Evolutionary conservation across 2,329 filamentous ascomycete species (phyloP), one percentile per base, ranked within the genome.

Genomic region (Colletotrichum phormii): DNA sequence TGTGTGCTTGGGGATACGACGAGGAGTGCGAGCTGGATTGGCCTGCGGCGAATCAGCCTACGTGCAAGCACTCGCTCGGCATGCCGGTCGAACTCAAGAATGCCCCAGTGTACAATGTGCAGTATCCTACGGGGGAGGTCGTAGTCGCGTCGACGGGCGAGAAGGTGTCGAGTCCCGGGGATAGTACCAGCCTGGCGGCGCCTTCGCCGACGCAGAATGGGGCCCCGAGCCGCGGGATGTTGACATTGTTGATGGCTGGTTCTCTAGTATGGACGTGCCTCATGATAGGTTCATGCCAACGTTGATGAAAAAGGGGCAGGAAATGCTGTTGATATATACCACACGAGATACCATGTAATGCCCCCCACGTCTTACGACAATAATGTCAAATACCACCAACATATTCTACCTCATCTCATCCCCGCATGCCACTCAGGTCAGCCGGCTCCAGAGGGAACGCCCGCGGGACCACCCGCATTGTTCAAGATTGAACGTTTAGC

Each of bases 1-100:
- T 86, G 35, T 89, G 87, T 76, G 84, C 83, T 0, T 75, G 83
- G 26, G 87, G 87, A 22, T 77, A 80, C 61, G 83, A 88, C 72
- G 87, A 89, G 79, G 74, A 75, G 54, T 89, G 87, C 79, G 77
- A 79, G 1, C 77, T 88, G 31, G 81, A 87, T 66, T 85, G 83
- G 79, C 83, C 83, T 0, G 75, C 72, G 13, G 78, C 78, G 62
- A 88, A 88, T 76, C 86, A 88, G 78, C 79, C 86, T 1, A 78
- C 77, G 2, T 88, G 86, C 75, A 73, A 80, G 0, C 82, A 86
- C 76, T 79, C 77, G 4, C 80, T 88, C 13, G 87, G 86, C 53
- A 65, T 80, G 11, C 78, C 80, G 1, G 77, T 77, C 1, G 37
- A 63, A 4, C 77, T 88, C 60, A 82, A 81, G 18, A 76, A 77